A percentile compares a stretch with the other conserved stretches of the same genome.
phyloP scores from a whole-genome alignment of 805 yeast genomes.

The Ogataea paraovalis region DNA sequence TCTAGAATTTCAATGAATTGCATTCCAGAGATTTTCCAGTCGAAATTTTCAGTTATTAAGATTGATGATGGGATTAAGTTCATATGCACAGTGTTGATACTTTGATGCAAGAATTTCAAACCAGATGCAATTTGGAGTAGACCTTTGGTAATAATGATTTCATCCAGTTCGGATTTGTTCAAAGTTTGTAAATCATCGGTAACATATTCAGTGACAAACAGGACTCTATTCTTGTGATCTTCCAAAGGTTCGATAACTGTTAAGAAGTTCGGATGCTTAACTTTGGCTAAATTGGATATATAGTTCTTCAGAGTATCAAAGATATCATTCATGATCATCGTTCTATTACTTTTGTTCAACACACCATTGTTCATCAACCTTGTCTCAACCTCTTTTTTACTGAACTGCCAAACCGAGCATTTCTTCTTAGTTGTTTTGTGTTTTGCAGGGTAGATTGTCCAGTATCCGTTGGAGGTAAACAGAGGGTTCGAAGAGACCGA shows the following conservation, averaged over 20 bases:
- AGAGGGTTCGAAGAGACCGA: constrained; percentile 66
- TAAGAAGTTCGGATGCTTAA: constrained; percentile 86
- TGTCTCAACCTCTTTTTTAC: constrained; percentile 68
- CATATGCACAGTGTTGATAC: constrained; percentile 70
- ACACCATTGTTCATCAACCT: constrained; percentile 48
- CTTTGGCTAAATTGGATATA: constrained; percentile 66
- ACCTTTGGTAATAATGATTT: constrained; percentile 71
- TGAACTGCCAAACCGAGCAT: constrained; percentile 84
- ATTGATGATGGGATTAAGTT: constrained; percentile 76
- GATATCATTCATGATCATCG: constrained; percentile 52
- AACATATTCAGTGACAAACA: constrained; percentile 84
- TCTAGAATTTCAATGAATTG: constrained; percentile 45
- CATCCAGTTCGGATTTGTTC: constrained; percentile 54
- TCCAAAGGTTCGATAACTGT: constrained; percentile 86
- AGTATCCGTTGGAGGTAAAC: constrained; percentile 66
- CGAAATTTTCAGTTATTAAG: constrained; percentile 76
- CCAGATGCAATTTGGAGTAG: constrained; percentile 74
- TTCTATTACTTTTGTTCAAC: constrained; percentile 44
- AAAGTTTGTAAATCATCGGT: constrained; percentile 29
- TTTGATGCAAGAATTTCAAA: constrained; percentile 74
- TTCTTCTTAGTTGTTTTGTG: constrained; percentile 54
- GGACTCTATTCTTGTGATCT: constrained; percentile 70
- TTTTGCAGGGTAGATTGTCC: constrained; percentile 85
- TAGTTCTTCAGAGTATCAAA: constrained; percentile 64
- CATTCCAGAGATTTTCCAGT: constrained; percentile 90